A percentile compares a stretch with the other conserved stretches of the same genome.
Evolutionary conservation across 805 yeast genomes (phyloP).

Genomic region (Candida cerambycidarum): DNA sequence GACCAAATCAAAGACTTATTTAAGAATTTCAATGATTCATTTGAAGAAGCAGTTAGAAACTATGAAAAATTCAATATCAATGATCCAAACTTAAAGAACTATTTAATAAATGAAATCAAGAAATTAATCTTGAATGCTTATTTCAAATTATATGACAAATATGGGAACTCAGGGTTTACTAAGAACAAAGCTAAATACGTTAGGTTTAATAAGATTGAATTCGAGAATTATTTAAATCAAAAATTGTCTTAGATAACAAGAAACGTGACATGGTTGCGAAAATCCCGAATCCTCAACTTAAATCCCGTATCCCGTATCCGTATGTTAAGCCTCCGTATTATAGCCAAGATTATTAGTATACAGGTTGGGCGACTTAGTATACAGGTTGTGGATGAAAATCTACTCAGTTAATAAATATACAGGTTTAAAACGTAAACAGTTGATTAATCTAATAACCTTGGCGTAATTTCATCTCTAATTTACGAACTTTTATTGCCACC

Average conservation of each 20-base stretch:
- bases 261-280: neutral
- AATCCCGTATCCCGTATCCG: neutral
- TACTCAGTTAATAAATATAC: neutral
- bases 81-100: constrained; percentile 63
- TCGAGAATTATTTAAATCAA: constrained; percentile 33
- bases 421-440: neutral
- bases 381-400: neutral
- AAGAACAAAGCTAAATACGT: constrained; percentile 71
- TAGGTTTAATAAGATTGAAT: constrained; percentile 55
- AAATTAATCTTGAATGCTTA: constrained; percentile 78
- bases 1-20: constrained; percentile 84
- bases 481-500: constrained; percentile 1
- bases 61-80: constrained; percentile 66
- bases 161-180: constrained; percentile 65
- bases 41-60: constrained; percentile 71
- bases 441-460: neutral
- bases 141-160: constrained; percentile 79
- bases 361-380: neutral
- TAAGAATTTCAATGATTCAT: constrained; percentile 74
- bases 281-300: neutral
- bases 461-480: constrained; percentile 1
- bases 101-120: constrained; percentile 69
- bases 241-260: constrained; percentile 11
- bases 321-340: neutral
- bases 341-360: neutral